Conservation (phyloP, 164 flowering plant species). For the Sedum album region DNA sequence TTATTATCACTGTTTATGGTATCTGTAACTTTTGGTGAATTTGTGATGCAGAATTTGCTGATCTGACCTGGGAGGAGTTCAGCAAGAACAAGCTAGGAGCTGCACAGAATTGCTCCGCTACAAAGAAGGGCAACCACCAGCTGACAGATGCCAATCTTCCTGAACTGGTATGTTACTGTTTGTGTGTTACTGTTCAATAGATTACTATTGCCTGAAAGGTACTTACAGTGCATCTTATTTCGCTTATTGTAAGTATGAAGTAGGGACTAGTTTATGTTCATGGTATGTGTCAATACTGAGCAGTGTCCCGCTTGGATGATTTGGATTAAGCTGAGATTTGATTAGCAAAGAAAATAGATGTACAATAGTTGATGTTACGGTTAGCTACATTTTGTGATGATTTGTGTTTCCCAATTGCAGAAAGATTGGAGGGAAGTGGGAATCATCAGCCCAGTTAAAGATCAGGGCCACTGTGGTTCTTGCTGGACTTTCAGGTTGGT, state of each 20-base stretch:
- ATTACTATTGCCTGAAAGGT: neutral
- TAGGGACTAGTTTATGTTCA: neutral
- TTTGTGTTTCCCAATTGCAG: constrained; percentile 24
- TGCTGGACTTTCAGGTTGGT: constrained; percentile 99
- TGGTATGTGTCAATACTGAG: neutral
- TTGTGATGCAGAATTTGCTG: constrained; percentile 69
- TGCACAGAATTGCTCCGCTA: constrained; percentile 96
- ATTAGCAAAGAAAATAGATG: neutral
- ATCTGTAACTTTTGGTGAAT: no score
- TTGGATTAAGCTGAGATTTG: neutral
- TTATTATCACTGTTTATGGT: no score
- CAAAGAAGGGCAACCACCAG: constrained; percentile 71
- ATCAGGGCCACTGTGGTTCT: constrained; percentile 93
- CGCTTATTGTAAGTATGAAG: neutral
- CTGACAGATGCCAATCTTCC: constrained; percentile 62
- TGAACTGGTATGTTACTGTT: constrained; percentile 31
- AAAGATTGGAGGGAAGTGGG: constrained; percentile 90
- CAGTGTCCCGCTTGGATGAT: neutral
- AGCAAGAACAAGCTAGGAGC: constrained; percentile 65
- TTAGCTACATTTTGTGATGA: neutral
- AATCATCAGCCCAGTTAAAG: constrained; percentile 84
- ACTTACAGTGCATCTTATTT: neutral
- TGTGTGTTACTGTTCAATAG: neutral
- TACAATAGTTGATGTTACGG: neutral
- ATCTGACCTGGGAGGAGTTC: constrained; percentile 94